phyloP scores from a whole-genome alignment of 2,329 filamentous ascomycete species.

The Rosellinia necatrix region DNA sequence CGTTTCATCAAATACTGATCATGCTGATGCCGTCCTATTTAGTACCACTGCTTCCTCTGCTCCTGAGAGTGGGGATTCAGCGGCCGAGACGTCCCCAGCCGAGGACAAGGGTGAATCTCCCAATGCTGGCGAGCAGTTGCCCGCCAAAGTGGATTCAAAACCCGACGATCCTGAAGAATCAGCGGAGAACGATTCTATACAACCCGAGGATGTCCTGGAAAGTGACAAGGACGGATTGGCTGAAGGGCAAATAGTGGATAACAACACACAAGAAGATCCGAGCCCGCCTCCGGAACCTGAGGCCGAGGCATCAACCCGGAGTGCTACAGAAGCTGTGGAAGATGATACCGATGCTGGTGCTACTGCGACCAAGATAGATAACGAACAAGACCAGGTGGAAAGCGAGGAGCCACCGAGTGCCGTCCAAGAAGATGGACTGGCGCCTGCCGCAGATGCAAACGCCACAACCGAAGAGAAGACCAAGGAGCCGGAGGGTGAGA shows the following conservation, averaged over 20 bases:
- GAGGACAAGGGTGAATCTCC: conserved; percentile 8
- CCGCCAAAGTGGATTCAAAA: not conserved
- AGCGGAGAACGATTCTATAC: not conserved
- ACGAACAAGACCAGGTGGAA: conserved; percentile 6
- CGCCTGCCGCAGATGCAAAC: conserved; percentile 1
- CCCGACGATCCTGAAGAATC: not conserved
- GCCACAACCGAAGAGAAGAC: not conserved
- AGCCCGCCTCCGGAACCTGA: not conserved
- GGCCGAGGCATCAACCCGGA: not conserved
- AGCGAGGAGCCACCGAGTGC: conserved; percentile 1
- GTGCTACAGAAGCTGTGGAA: not conserved
- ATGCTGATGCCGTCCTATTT: conserved; percentile 7
- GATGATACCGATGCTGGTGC: not conserved
- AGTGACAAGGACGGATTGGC: conserved; percentile 1
- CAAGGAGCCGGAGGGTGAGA: not conserved
- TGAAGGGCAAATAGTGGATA: not conserved
- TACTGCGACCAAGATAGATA: conserved; percentile 6
- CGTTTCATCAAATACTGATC: not conserved
- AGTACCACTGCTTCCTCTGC: conserved; percentile 15
- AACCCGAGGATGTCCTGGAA: not conserved
- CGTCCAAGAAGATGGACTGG: conserved; percentile 8
- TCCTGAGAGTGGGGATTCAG: conserved; percentile 5
- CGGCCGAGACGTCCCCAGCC: not conserved
- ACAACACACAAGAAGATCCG: not conserved
- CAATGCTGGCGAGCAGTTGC: not conserved